Conservation (phyloP, 2,329 filamentous ascomycete species). For the Claviceps purpurea region DNA sequence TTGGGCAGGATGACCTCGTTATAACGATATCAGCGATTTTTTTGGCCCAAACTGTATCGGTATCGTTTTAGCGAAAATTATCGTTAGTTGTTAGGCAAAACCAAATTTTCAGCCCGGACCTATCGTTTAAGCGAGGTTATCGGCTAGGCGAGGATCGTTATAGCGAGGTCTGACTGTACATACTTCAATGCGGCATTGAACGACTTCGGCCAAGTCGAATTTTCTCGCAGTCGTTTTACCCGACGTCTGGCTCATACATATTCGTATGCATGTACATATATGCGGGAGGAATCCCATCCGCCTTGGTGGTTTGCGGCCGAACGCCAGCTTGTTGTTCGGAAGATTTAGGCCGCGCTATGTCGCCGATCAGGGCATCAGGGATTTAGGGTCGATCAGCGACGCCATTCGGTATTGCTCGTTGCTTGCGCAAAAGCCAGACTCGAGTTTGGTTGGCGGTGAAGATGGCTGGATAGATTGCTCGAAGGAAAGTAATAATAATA, state of each 20-base stretch:
- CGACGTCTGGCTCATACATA: not conserved
- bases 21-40: too few relatives aligned
- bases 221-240: not conserved
- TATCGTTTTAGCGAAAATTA: too few relatives aligned
- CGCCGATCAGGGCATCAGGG: not conserved
- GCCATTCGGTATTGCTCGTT: not conserved
- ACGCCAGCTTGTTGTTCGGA: not conserved
- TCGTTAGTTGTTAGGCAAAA: too few relatives aligned
- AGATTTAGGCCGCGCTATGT: not conserved
- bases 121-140: too few relatives aligned
- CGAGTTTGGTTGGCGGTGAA: too few relatives aligned
- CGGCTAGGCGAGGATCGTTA: too few relatives aligned
- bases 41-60: too few relatives aligned
- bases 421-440: not conserved
- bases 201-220: not conserved
- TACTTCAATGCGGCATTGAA: not conserved
- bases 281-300: not conserved
- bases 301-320: not conserved
- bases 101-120: too few relatives aligned
- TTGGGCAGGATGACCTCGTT: too few relatives aligned
- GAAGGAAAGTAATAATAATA: too few relatives aligned
- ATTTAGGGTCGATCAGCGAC: not conserved
- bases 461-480: too few relatives aligned
- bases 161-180: too few relatives aligned
- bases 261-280: not conserved